These are phyloP conservation scores for Arachis stenosperma DNA, from an alignment of 306 rosid species.

Conservation along the genomic window DNA sequence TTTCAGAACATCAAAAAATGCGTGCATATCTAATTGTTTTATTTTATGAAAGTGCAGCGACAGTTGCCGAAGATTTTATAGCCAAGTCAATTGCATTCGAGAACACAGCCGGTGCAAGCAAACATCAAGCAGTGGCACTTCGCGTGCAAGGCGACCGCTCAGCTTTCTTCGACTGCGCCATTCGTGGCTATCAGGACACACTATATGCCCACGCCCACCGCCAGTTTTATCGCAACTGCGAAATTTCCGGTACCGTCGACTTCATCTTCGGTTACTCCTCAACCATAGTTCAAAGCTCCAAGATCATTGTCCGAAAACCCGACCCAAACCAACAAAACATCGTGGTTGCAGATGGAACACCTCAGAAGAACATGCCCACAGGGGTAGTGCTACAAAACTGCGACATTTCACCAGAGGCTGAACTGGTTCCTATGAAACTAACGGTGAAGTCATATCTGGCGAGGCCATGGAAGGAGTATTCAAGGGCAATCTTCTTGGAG, in stretches of 20 bases:
- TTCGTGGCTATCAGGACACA: slow-evolving; percentile 73
- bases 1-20: too few relatives aligned
- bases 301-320: slow-evolving; percentile 58
- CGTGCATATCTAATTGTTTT: neutral
- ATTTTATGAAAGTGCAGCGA: slow-evolving; percentile 38
- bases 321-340: slow-evolving; percentile 49
- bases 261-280: slow-evolving; percentile 70
- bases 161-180: slow-evolving; percentile 60
- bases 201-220: slow-evolving; percentile 59
- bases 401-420: slow-evolving; percentile 51
- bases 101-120: slow-evolving; percentile 72
- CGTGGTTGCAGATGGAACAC: slow-evolving; percentile 62
- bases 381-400: slow-evolving; percentile 72
- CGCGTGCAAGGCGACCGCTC: slow-evolving; percentile 60
- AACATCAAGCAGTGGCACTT: slow-evolving; percentile 85
- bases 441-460: slow-evolving; percentile 59
- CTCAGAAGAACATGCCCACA: slow-evolving; percentile 31
- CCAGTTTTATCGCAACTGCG: slow-evolving; percentile 81
- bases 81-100: slow-evolving; percentile 60
- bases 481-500: slow-evolving; percentile 67
- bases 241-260: slow-evolving; percentile 74
- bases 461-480: slow-evolving; percentile 72
- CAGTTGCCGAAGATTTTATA: slow-evolving; percentile 47
- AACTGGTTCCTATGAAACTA: slow-evolving; percentile 38
- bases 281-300: slow-evolving; percentile 57